A percentile compares a stretch with the other conserved stretches of the same genome.
Evolutionary conservation across 75 land plant species (phyloP).

Genomic region (Pinus taeda): DNA sequence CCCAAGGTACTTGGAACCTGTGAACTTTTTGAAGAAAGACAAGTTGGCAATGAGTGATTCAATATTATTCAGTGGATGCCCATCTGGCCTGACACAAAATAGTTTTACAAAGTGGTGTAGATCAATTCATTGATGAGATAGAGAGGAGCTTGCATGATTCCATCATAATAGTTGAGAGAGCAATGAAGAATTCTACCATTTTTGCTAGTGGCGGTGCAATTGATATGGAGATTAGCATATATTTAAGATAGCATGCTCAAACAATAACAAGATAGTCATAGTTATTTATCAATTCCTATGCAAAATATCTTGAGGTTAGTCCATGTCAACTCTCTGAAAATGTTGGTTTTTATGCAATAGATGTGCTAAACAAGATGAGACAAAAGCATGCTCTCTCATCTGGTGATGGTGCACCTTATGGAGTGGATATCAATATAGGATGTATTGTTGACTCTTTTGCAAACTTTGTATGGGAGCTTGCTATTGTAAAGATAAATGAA

Average conservation of each 20-base stretch:
- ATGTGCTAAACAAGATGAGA: conserved; percentile 93
- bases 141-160: too few relatives aligned
- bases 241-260: conserved; percentile 87
- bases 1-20: conserved; percentile 95
- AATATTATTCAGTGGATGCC: conserved; percentile 98
- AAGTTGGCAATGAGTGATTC: conserved; percentile 97
- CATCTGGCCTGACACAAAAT: conserved; percentile 95
- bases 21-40: conserved; percentile 92
- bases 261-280: conserved; percentile 94
- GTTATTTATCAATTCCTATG: conserved; percentile 92
- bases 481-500: conserved; percentile 98
- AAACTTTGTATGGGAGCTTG: conserved; percentile 97
- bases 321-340: conserved; percentile 97
- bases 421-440: conserved; percentile 96
- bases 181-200: conserved; percentile 35
- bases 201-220: conserved; percentile 99
- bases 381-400: conserved; percentile 93
- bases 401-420: conserved; percentile 90
- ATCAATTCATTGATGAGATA: conserved; percentile 99
- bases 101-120: conserved; percentile 98
- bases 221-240: conserved; percentile 96
- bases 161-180: too few relatives aligned
- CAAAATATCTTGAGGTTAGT: conserved; percentile 96
- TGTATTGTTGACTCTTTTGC: conserved; percentile 90
- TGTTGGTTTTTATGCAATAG: conserved; percentile 99